Conservation (phyloP, 139 green algal species). For the Closterium sp. region DNA sequence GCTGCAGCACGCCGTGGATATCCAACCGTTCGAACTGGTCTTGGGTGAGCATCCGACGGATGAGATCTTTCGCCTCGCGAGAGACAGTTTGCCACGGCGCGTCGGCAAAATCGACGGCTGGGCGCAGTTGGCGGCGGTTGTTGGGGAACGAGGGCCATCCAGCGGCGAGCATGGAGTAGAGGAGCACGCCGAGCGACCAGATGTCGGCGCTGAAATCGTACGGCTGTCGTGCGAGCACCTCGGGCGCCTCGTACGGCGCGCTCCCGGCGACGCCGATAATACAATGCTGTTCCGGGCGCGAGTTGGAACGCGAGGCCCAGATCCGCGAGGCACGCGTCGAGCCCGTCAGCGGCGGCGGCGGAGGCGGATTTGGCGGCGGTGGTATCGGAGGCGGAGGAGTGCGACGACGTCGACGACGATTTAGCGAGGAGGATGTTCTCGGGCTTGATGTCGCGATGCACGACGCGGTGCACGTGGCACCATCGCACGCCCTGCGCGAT, state of each 20-base stretch:
- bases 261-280: slow-evolving; percentile 5
- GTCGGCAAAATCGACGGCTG: not conserved
- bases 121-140: not conserved
- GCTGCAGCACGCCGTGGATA: not conserved
- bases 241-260: slow-evolving; percentile 12
- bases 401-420: not conserved
- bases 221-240: slow-evolving; percentile 6
- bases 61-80: not conserved
- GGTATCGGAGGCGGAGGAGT: not conserved
- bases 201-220: slow-evolving; percentile 20
- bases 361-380: no score
- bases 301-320: slow-evolving; percentile 7
- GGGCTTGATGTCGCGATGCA: not conserved
- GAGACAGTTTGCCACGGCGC: slow-evolving; percentile 13
- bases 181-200: slow-evolving; percentile 16
- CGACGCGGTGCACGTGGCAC: not conserved
- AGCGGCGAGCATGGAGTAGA: slow-evolving; percentile 19
- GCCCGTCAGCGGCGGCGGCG: no score
- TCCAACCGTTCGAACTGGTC: not conserved
- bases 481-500: not conserved
- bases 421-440: not conserved
- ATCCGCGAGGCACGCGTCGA: slow-evolving; percentile 3
- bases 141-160: not conserved
- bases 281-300: not conserved
- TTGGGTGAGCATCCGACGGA: slow-evolving; percentile 5